Percentiles rank a stretch among this genome's conserved stretches.
These are phyloP conservation scores for Chamaenerion angustifolium DNA, from an alignment of 345 rosid species.

Conservation along the genomic window DNA sequence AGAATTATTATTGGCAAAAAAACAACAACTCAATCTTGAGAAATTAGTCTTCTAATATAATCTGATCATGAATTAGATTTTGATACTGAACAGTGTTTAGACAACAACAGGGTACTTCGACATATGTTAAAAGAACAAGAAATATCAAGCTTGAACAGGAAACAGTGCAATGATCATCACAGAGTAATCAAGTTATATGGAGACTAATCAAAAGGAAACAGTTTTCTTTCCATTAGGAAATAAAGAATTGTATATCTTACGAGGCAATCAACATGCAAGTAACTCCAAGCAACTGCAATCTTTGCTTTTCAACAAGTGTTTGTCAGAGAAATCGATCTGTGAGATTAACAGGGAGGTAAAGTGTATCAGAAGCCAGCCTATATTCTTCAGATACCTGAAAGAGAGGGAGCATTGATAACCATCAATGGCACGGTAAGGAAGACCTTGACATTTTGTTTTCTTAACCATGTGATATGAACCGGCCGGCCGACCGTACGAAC, in stretches of 20 bases:
- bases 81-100: too few species aligned
- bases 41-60: too few species aligned
- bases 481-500: too few species aligned
- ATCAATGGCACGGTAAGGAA: conserved; percentile 4
- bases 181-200: too few species aligned
- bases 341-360: conserved; percentile 82
- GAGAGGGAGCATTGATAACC: conserved; percentile 4
- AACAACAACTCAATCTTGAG: too few species aligned
- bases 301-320: conserved; percentile 53
- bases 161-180: background rate
- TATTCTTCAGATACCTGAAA: conserved; percentile 88
- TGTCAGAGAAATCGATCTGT: conserved; percentile 80
- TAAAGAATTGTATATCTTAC: conserved; percentile 34
- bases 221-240: background rate
- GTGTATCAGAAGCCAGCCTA: conserved; percentile 79
- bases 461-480: too few species aligned
- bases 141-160: background rate
- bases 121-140: too few species aligned
- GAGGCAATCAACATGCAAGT: conserved; percentile 95
- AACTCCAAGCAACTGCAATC: conserved; percentile 89
- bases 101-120: too few species aligned
- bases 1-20: too few species aligned
- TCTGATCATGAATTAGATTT: too few species aligned
- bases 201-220: background rate
- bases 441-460: too few species aligned